phyloP scores from a whole-genome alignment of 139 green algal genomes.

The Chlorella vulgaris region DNA sequence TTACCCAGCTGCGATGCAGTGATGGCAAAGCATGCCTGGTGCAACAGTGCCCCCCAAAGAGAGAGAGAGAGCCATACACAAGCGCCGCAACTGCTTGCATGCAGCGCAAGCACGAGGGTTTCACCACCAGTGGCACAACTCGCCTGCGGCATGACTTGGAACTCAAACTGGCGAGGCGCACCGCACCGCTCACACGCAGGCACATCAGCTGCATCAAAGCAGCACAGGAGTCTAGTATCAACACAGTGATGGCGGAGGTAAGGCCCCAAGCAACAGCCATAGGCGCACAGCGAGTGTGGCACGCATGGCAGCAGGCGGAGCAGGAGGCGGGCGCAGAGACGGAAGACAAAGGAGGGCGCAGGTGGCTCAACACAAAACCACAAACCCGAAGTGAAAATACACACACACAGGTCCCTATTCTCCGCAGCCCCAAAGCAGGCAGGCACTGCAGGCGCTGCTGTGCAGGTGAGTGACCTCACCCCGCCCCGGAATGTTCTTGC shows the following conservation, averaged over 20 bases:
- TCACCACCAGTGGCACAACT: too few species aligned
- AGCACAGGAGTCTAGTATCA: neutral
- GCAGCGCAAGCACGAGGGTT: too few species aligned
- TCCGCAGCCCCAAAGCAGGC: neutral
- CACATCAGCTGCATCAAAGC: conserved; percentile 41
- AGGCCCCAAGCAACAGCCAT: neutral
- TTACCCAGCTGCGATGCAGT: too few species aligned
- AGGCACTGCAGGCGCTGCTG: too few species aligned
- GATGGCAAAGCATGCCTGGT: too few species aligned
- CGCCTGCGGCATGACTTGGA: conserved; percentile 81
- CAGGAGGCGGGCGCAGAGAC: too few species aligned
- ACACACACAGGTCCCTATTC: neutral
- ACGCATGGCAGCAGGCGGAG: neutral
- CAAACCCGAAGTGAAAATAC: too few species aligned
- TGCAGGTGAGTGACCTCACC: neutral
- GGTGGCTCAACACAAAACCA: too few species aligned
- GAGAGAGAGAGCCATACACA: too few species aligned
- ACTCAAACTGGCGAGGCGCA: conserved; percentile 68
- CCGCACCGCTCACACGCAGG: conserved; percentile 70
- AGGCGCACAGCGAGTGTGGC: neutral
- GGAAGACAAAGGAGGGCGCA: too few species aligned
- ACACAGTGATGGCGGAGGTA: neutral
- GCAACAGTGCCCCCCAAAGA: too few species aligned
- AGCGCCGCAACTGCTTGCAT: too few species aligned
- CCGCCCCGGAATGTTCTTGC: conserved; percentile 26